Conservation (phyloP, 176 grass and related monocot genomes). For the Phyllostachys edulis region DNA sequence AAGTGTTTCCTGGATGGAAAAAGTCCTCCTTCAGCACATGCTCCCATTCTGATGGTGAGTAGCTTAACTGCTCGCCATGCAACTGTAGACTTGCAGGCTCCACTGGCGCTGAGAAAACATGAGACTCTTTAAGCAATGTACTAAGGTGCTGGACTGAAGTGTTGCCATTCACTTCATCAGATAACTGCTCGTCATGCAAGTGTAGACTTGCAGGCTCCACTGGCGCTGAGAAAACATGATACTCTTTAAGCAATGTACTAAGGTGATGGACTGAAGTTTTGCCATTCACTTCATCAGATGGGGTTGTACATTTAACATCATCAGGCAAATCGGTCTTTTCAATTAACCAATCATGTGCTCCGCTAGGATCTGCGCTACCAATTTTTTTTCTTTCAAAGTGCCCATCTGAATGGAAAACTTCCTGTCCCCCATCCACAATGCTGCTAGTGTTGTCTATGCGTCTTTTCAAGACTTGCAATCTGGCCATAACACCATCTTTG, state of each 20-base stretch:
- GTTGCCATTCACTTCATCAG: slow-evolving; percentile 16
- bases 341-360: neutral
- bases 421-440: neutral
- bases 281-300: slow-evolving; percentile 14
- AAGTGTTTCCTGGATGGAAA: slow-evolving; percentile 23
- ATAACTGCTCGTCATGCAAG: neutral
- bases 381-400: neutral
- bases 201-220: neutral
- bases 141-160: neutral
- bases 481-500: slow-evolving; percentile 42
- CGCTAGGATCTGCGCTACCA: neutral
- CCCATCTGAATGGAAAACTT: neutral
- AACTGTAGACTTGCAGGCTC: neutral
- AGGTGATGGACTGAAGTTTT: neutral
- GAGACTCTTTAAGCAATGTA: neutral
- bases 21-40: slow-evolving; percentile 54
- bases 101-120: neutral
- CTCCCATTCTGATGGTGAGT: slow-evolving; percentile 44
- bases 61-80: neutral
- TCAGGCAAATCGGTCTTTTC: neutral
- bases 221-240: neutral
- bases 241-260: neutral
- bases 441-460: slow-evolving; percentile 24
- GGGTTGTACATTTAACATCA: neutral
- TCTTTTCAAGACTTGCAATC: slow-evolving; percentile 37